Evolutionary conservation across 768 basidiomycete species (phyloP).

Genomic region (Hygrophorus pudorinus): DNA sequence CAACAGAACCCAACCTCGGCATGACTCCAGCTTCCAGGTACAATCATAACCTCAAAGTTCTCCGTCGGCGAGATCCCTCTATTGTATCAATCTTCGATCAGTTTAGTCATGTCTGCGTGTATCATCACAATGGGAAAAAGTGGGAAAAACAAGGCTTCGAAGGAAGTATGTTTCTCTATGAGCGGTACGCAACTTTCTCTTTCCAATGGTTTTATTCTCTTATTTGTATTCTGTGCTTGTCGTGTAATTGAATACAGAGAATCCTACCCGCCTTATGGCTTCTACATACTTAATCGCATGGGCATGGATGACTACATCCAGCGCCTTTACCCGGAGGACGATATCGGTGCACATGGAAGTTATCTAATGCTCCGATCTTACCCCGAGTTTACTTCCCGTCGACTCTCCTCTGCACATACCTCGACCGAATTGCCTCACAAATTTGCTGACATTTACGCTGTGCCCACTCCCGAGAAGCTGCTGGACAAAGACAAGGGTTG

Average conservation of each 20-base stretch:
- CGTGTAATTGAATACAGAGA: conserved; percentile 31
- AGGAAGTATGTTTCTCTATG: conserved; percentile 85
- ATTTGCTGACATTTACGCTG: conserved; percentile 39
- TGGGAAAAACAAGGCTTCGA: conserved; percentile 83
- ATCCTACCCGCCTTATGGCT: conserved; percentile 74
- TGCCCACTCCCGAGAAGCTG: conserved; percentile 35
- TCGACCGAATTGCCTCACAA: conserved; percentile 25
- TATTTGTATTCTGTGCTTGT: background rate
- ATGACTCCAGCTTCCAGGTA: conserved; percentile 64
- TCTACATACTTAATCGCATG: conserved; percentile 76
- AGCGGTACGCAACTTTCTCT: conserved; percentile 43
- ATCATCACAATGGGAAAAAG: conserved; percentile 60
- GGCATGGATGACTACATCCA: conserved; percentile 73
- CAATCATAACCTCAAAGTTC: conserved; percentile 69
- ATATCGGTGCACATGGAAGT: conserved; percentile 47
- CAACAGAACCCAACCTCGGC: conserved; percentile 17
- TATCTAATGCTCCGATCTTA: conserved; percentile 70
- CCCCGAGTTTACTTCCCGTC: conserved; percentile 51
- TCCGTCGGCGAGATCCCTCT: conserved; percentile 69
- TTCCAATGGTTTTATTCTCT: background rate
- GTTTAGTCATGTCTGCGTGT: conserved; percentile 80
- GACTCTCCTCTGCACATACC: conserved; percentile 23
- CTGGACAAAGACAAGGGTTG: conserved; percentile 44
- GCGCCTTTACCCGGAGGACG: conserved; percentile 70
- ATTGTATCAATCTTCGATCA: conserved; percentile 79